Conservation (phyloP, 1,284 basidiomycete species). For the Microbotryum silenes-acaulis region DNA sequence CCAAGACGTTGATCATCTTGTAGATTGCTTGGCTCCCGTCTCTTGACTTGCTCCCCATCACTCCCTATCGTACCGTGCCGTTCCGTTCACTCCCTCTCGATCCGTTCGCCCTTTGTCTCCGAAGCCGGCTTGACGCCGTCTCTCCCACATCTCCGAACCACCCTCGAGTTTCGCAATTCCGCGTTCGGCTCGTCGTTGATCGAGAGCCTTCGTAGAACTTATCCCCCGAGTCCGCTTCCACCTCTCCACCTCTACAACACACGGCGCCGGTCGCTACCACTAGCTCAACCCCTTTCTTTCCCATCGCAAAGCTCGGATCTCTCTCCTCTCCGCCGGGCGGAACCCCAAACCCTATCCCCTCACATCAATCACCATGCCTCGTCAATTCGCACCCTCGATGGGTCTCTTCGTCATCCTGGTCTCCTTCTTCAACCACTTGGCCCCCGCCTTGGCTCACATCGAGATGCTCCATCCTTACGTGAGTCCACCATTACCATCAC, state of each 20-base stretch:
- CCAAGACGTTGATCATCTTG: no score
- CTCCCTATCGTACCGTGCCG: background rate
- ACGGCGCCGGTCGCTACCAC: background rate
- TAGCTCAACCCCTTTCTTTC: background rate
- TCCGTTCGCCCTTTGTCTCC: background rate
- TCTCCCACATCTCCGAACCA: background rate
- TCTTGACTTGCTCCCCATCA: background rate
- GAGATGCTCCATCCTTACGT: slow-evolving; percentile 20
- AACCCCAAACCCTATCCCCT: background rate
- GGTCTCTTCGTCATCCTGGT: background rate
- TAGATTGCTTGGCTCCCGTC: background rate
- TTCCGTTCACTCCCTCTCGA: background rate
- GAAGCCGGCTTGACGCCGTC: background rate
- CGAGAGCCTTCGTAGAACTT: background rate
- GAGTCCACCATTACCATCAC: background rate
- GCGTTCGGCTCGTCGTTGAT: background rate
- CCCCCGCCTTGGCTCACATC: slow-evolving; percentile 9
- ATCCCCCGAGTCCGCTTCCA: background rate
- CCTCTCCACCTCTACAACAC: background rate
- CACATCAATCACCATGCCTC: background rate
- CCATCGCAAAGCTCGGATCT: background rate
- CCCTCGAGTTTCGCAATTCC: background rate
- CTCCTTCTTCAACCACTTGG: background rate
- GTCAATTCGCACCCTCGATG: background rate
- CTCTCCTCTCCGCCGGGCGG: background rate